Evolutionary conservation across 2,329 filamentous ascomycete genomes (phyloP).

Genomic region (Plenodomus tracheiphilus): DNA sequence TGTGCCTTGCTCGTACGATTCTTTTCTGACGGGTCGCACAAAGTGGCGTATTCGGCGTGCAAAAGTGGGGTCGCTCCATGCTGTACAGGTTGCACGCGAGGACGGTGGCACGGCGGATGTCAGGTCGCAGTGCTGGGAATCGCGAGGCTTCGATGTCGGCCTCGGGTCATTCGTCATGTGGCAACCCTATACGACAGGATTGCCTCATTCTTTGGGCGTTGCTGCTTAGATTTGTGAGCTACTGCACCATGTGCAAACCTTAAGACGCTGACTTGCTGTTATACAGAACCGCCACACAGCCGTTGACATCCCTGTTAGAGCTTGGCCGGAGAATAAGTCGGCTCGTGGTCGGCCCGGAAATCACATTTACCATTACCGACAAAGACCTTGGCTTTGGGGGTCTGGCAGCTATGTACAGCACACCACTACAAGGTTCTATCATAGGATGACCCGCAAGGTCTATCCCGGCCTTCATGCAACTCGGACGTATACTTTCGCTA

Average conservation of each 20-base stretch:
- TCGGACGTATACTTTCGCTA: no score
- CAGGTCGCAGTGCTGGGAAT: not conserved
- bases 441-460: no score
- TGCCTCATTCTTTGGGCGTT: not conserved
- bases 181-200: not conserved
- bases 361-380: not conserved
- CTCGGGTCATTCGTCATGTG: not conserved
- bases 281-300: not conserved
- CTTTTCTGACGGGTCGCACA: not conserved
- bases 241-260: not conserved
- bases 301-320: not conserved
- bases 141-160: not conserved
- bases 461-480: no score
- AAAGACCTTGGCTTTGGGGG: no score
- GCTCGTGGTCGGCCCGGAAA: not conserved
- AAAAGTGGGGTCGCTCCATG: not conserved
- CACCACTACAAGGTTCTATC: no score
- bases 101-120: conserved; percentile 8
- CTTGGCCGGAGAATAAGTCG: no score
- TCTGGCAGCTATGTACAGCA: no score
- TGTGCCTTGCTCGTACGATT: conserved; percentile 6
- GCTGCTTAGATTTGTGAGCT: not conserved
- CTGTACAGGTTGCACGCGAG: conserved; percentile 3
- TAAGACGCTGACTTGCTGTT: not conserved
- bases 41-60: conserved; percentile 8